phyloP scores from a whole-genome alignment of 2,329 filamentous ascomycete species.

The Arthrinium phaeospermum region DNA sequence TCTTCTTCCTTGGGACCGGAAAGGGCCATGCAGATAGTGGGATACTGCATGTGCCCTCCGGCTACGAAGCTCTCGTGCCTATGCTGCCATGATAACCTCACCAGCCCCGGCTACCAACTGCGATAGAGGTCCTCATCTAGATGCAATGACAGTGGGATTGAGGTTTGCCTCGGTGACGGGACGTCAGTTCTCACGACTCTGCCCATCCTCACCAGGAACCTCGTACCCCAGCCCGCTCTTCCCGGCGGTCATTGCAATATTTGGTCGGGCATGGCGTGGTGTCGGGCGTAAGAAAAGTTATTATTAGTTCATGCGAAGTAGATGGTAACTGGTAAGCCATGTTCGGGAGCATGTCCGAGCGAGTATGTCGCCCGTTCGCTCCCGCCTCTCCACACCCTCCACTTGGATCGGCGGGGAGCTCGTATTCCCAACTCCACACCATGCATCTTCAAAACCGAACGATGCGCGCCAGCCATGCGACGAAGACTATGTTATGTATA shows the following conservation, averaged over 20 bases:
- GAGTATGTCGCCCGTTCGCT: not conserved
- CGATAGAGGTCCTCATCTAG: not conserved
- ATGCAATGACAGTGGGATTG: not conserved
- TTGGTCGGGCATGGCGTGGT: not conserved
- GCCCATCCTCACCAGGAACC: not conserved
- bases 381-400: conserved; percentile 6
- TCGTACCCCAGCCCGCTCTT: not conserved
- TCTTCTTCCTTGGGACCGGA: not conserved
- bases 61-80: not conserved
- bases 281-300: not conserved
- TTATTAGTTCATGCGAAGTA: not conserved
- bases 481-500: not conserved
- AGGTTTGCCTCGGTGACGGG: not conserved
- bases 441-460: not conserved
- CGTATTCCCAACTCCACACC: conserved; percentile 8
- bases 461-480: not conserved
- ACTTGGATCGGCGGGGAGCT: conserved; percentile 6
- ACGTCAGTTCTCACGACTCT: not conserved
- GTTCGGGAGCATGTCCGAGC: not conserved
- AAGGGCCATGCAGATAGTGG: not conserved
- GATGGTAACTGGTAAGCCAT: not conserved
- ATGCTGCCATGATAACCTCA: not conserved
- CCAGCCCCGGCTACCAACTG: too few species aligned
- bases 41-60: accelerated
- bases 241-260: not conserved